These are phyloP conservation scores for Ogataea angusta DNA, from an alignment of 805 yeast genomes.

Conservation along the genomic window DNA sequence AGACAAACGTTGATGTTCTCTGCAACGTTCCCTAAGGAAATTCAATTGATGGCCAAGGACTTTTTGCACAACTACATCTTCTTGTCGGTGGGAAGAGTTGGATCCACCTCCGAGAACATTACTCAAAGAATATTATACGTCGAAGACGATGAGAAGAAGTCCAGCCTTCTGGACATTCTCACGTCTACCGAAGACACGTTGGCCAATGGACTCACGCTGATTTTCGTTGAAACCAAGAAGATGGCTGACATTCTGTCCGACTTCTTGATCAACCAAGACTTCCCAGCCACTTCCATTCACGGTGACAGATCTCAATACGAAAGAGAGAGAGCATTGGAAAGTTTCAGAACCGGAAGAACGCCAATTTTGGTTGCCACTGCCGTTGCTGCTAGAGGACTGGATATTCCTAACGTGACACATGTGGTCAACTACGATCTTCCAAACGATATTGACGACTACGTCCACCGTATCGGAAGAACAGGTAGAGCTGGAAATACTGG, in stretches of 20 bases:
- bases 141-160: constrained; percentile 89
- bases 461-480: constrained; percentile 99
- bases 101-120: constrained; percentile 97
- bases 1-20: constrained; percentile 99
- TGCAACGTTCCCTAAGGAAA: constrained; percentile 98
- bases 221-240: constrained; percentile 97
- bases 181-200: constrained; percentile 59
- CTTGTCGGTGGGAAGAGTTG: constrained; percentile 97
- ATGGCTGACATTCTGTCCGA: constrained; percentile 96
- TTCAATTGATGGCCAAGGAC: constrained; percentile 95
- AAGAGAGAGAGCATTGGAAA: constrained; percentile 95
- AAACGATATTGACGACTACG: constrained; percentile 95
- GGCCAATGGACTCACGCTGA: constrained; percentile 74
- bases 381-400: constrained; percentile 99
- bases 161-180: constrained; percentile 83
- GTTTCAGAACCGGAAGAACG: constrained; percentile 88
- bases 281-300: constrained; percentile 98
- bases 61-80: constrained; percentile 94
- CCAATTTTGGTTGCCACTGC: constrained; percentile 98
- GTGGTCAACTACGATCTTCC: constrained; percentile 98
- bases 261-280: constrained; percentile 80
- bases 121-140: constrained; percentile 92
- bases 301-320: constrained; percentile 98
- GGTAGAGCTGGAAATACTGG: constrained; percentile 99
- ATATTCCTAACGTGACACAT: constrained; percentile 97